A percentile compares a stretch with the other conserved stretches of the same genome.
Conservation (phyloP, 192 early-diverging fungal genomes). For the Coemansia sp. region DNA sequence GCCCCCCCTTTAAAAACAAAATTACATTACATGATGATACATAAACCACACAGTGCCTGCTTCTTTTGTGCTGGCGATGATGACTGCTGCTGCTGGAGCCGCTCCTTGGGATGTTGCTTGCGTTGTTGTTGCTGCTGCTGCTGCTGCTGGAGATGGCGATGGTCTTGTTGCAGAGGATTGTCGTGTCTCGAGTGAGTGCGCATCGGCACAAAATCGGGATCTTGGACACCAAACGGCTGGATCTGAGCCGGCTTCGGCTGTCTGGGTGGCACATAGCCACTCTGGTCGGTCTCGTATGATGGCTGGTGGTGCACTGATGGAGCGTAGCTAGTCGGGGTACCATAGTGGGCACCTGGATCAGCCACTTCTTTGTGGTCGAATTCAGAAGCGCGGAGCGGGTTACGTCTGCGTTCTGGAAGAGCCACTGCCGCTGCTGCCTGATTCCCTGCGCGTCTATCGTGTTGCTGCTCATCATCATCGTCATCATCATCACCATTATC, state of each 20-base stretch:
- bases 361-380: neutral
- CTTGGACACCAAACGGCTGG: neutral
- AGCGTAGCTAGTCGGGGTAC: neutral
- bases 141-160: too few species aligned
- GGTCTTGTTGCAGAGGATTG: too few species aligned
- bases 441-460: too few species aligned
- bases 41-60: slow-evolving; percentile 34
- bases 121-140: too few species aligned
- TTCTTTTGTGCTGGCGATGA: slow-evolving; percentile 12
- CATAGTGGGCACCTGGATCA: too few species aligned
- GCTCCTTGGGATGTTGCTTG: too few species aligned
- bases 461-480: too few species aligned
- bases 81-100: slow-evolving; percentile 3
- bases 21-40: slow-evolving; percentile 36
- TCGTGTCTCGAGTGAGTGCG: neutral
- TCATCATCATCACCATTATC: too few species aligned
- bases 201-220: neutral
- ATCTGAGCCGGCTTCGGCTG: neutral
- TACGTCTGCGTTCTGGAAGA: neutral
- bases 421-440: too few species aligned
- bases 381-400: neutral
- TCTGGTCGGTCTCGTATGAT: neutral
- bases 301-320: neutral
- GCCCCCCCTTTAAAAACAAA: slow-evolving; percentile 49
- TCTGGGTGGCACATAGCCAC: slow-evolving; percentile 4